These are phyloP conservation scores for Dictyostelium firmibasis DNA, from an alignment of 78 protist species.

Conservation along the genomic window DNA sequence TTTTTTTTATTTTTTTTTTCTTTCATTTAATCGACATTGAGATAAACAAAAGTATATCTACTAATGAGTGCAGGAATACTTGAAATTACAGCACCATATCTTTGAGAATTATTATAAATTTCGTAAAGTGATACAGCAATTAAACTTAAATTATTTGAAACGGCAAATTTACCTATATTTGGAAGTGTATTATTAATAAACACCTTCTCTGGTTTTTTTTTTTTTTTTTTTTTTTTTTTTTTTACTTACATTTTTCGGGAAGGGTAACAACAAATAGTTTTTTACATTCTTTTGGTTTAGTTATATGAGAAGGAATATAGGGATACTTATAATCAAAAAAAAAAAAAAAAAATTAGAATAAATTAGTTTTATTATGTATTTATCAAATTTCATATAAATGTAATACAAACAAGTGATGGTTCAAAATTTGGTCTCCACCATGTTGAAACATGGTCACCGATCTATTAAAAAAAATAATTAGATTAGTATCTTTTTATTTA, in stretches of 20 bases:
- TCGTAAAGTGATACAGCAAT: slow-evolving; percentile 90
- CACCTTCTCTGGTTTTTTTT: background rate
- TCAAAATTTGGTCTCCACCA: slow-evolving; percentile 92
- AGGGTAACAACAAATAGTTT: slow-evolving; percentile 83
- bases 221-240: background rate
- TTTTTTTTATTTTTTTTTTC: background rate
- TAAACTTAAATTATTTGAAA: slow-evolving; percentile 83
- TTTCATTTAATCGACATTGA: slow-evolving; percentile 32
- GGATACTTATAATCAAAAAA: slow-evolving; percentile 74
- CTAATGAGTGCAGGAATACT: slow-evolving; percentile 76
- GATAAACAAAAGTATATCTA: slow-evolving; percentile 58
- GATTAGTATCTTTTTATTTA: background rate
- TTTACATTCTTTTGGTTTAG: slow-evolving; percentile 89
- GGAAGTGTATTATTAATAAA: background rate
- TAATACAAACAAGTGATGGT: slow-evolving; percentile 37
- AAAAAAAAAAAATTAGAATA: background rate
- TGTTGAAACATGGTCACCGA: slow-evolving; percentile 70
- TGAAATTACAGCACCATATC: slow-evolving; percentile 77
- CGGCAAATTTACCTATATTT: slow-evolving; percentile 85
- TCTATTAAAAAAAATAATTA: background rate
- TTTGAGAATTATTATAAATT: slow-evolving; percentile 80
- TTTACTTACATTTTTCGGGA: slow-evolving; percentile 82
- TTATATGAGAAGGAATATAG: slow-evolving; percentile 88
- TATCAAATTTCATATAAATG: background rate
- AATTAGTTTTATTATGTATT: background rate